Percentiles rank a stretch among this genome's conserved stretches.
Conservation (phyloP, 2,329 filamentous ascomycete species). For the Claviceps arundinis region DNA sequence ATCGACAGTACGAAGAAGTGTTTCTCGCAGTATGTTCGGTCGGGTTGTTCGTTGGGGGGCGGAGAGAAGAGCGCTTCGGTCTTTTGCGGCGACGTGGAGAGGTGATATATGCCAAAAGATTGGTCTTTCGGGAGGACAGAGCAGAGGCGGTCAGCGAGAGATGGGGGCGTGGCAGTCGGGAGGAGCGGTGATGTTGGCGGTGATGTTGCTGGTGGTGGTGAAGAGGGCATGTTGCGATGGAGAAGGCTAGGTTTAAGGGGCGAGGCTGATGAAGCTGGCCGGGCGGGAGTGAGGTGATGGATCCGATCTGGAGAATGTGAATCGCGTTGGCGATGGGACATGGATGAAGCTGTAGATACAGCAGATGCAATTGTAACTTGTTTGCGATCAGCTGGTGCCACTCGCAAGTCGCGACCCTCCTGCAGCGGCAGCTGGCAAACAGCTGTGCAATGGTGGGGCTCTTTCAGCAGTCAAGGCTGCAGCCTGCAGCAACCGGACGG, state of each 20-base stretch:
- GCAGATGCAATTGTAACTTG: background rate
- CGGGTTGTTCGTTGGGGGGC: slow-evolving; percentile 55
- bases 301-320: background rate
- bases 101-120: slow-evolving; percentile 63
- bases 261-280: background rate
- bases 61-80: slow-evolving; percentile 68
- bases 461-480: too few relatives aligned
- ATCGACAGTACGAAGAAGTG: slow-evolving; percentile 55
- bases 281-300: background rate
- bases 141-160: slow-evolving; percentile 21
- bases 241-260: background rate
- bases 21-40: slow-evolving; percentile 74
- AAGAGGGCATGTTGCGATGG: background rate
- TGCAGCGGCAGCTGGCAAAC: too few relatives aligned
- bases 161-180: background rate
- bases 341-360: background rate
- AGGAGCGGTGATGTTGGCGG: background rate
- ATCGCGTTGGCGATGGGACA: background rate
- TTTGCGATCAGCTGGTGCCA: background rate
- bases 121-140: slow-evolving; percentile 38
- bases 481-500: too few relatives aligned
- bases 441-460: too few relatives aligned
- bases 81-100: slow-evolving; percentile 70
- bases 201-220: background rate
- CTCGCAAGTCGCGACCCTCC: background rate